Conservation (phyloP, 208 protist species). For the Trypanosoma melophagium region DNA sequence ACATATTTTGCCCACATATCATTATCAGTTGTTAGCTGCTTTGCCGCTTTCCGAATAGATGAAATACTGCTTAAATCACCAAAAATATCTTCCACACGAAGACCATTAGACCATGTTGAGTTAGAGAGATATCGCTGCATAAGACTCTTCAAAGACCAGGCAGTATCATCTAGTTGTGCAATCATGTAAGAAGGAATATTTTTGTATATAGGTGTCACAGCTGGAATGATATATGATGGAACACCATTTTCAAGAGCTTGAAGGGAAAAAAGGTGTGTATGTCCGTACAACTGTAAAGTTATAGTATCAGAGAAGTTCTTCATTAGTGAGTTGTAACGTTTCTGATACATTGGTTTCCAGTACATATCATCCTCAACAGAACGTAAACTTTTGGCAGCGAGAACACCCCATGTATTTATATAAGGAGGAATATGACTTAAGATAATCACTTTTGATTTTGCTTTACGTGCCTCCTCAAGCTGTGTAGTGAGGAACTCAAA, state of each 20-base stretch:
- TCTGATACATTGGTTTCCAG: conserved; percentile 65
- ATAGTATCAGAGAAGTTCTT: conserved; percentile 43
- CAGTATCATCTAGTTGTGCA: conserved; percentile 34
- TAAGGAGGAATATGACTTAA: conserved; percentile 78
- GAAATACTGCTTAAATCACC: conserved; percentile 34
- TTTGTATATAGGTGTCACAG: conserved; percentile 59
- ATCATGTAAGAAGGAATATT: conserved; percentile 76
- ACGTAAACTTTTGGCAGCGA: conserved; percentile 33
- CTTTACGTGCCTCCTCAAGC: conserved; percentile 37
- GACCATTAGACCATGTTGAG: conserved; percentile 35
- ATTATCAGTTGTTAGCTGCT: conserved; percentile 31
- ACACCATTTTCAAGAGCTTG: conserved; percentile 32
- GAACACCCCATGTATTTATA: conserved; percentile 45
- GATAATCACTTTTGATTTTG: conserved; percentile 60
- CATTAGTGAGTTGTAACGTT: conserved; percentile 52
- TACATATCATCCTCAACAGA: conserved; percentile 44
- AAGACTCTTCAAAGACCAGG: conserved; percentile 40
- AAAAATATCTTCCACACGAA: conserved; percentile 33
- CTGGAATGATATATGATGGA: conserved; percentile 49
- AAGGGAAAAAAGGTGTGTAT: conserved; percentile 67
- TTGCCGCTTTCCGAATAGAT: conserved; percentile 22
- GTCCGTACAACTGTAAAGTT: conserved; percentile 66
- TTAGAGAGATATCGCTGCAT: conserved; percentile 45
- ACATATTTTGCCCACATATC: conserved; percentile 48
- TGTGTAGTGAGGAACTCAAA: conserved; percentile 55